Evolutionary conservation across 176 grass and related monocot species (phyloP).

Genomic region (Oryza brachyantha): DNA sequence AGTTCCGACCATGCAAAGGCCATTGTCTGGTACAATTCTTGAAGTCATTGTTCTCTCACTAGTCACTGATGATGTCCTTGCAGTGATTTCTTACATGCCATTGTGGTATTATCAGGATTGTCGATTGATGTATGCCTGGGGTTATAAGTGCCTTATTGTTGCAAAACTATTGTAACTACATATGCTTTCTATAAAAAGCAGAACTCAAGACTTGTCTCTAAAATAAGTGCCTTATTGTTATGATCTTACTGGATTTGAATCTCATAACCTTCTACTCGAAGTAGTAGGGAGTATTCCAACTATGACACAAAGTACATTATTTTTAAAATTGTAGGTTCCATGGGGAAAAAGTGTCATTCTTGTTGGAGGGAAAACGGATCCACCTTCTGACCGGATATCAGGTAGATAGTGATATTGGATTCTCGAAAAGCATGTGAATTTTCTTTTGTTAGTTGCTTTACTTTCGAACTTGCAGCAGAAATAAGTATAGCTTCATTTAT

Average conservation of each 20-base stretch:
- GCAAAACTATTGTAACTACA: too few relatives aligned
- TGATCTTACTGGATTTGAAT: constrained; percentile 12
- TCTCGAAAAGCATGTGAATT: neutral
- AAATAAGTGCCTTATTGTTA: neutral
- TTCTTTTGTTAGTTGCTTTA: constrained; percentile 27
- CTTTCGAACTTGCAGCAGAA: constrained; percentile 34
- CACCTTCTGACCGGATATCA: constrained; percentile 69
- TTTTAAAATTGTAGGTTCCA: constrained; percentile 51
- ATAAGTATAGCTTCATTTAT: constrained; percentile 35
- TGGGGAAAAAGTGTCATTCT: constrained; percentile 91
- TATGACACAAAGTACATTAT: neutral
- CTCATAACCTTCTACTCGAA: neutral
- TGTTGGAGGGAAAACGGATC: constrained; percentile 92
- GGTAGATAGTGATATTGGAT: constrained; percentile 43
- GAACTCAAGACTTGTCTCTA: too few relatives aligned
- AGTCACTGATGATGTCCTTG: neutral
- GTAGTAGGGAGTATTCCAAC: neutral
- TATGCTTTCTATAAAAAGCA: too few relatives aligned
- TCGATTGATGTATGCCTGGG: neutral
- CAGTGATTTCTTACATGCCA: neutral
- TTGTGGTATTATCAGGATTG: neutral
- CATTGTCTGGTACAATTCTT: constrained; percentile 84
- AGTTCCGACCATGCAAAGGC: constrained; percentile 85
- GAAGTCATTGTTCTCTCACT: constrained; percentile 24
- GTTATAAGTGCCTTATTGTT: neutral